These are phyloP conservation scores for Rhazya stricta DNA, from an alignment of 257 asterid genomes.

Conservation along the genomic window DNA sequence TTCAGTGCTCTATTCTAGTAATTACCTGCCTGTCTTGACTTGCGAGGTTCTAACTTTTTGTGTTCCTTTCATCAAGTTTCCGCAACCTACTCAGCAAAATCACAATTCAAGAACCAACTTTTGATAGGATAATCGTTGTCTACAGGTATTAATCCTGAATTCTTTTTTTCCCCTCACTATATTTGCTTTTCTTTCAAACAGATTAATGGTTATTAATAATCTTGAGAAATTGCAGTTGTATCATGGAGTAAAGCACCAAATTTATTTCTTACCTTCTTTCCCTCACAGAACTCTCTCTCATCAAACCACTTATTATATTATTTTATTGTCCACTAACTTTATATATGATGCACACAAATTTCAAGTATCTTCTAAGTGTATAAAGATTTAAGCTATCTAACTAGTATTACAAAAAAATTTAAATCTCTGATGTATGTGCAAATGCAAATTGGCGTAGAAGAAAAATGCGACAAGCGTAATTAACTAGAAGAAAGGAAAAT, in stretches of 20 bases:
- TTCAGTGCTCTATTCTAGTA: not conserved
- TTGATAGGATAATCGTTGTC: constrained; percentile 93
- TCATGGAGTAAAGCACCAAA: not conserved
- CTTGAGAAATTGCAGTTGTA: not conserved
- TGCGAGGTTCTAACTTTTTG: constrained; percentile 12
- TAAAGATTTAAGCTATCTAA: not conserved
- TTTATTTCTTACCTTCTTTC: not conserved
- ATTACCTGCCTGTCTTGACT: constrained; percentile 11
- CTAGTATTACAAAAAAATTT: not conserved
- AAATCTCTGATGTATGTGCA: not conserved
- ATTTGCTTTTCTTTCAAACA: not conserved
- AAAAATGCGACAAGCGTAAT: not conserved
- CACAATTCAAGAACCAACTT: constrained; percentile 94
- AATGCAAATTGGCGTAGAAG: not conserved
- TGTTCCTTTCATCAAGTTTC: constrained; percentile 47
- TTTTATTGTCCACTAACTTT: not conserved
- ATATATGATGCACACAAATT: not conserved
- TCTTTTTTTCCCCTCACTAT: constrained; percentile 2
- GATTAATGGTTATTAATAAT: not conserved
- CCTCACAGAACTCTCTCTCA: not conserved
- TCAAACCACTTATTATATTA: not conserved
- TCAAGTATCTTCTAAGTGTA: not conserved
- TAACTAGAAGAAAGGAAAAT: not conserved
- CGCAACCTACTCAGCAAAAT: constrained; percentile 58
- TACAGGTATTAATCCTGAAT: constrained; percentile 62